phyloP scores from a whole-genome alignment of 2,329 filamentous ascomycete genomes.

The Sporothrix variecibatus region DNA sequence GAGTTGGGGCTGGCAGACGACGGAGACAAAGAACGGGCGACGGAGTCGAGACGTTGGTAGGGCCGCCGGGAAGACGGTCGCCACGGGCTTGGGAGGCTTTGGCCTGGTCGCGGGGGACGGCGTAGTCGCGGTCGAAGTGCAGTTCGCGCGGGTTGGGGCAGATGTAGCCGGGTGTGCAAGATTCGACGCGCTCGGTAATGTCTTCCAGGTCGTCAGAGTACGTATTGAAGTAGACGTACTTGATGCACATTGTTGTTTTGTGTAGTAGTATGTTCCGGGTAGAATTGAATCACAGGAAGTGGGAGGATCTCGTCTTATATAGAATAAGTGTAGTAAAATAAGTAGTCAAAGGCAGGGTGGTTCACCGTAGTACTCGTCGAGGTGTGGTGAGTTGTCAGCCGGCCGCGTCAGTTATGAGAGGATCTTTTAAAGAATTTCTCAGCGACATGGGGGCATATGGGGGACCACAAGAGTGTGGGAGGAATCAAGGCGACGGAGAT shows the following conservation, averaged over 20 bases:
- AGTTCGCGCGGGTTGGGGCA: slow-evolving; percentile 35
- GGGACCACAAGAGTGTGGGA: slow-evolving; percentile 21
- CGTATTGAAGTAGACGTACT: slow-evolving; percentile 40
- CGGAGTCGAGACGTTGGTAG: background rate
- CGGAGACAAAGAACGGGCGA: slow-evolving; percentile 10
- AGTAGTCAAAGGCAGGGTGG: background rate
- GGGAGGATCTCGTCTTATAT: background rate
- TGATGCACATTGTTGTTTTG: slow-evolving; percentile 38
- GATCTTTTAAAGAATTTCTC: slow-evolving; percentile 34
- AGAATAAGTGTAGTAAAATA: background rate
- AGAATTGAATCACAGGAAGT: background rate
- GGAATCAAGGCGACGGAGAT: background rate
- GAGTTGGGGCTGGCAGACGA: slow-evolving; percentile 22
- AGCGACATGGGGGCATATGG: slow-evolving; percentile 38
- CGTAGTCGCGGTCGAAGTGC: slow-evolving; percentile 27
- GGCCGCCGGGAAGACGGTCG: slow-evolving; percentile 16
- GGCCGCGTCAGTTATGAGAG: slow-evolving; percentile 40
- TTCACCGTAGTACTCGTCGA: slow-evolving; percentile 4
- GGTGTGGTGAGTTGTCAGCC: slow-evolving; percentile 35
- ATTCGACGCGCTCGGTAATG: slow-evolving; percentile 38
- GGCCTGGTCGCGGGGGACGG: slow-evolving; percentile 25
- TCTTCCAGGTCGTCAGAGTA: slow-evolving; percentile 38
- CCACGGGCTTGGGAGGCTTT: slow-evolving; percentile 8
- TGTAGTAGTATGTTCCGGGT: background rate
- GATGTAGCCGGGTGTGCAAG: slow-evolving; percentile 36